Evolutionary conservation across 768 basidiomycete species (phyloP).

Genomic region (Macrolepiota albuminosa): DNA sequence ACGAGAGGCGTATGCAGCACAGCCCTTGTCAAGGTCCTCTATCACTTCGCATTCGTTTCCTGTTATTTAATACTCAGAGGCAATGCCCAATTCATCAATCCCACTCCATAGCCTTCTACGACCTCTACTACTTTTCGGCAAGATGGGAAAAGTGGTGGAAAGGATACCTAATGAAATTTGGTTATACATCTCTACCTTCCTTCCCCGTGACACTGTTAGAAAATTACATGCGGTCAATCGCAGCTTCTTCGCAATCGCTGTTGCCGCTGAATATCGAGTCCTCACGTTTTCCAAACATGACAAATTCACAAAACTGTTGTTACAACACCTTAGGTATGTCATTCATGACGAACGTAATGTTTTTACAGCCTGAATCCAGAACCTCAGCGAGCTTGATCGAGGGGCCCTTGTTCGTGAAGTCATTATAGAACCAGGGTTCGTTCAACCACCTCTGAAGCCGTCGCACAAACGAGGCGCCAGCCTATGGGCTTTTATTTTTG

Average conservation of each 20-base stretch:
- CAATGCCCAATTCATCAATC: background rate
- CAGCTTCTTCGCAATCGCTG: slow-evolving; percentile 17
- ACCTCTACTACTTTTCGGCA: too few species aligned
- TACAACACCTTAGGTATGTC: slow-evolving; percentile 19
- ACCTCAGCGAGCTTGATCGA: slow-evolving; percentile 20
- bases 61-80: background rate
- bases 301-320: slow-evolving; percentile 18
- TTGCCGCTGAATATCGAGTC: slow-evolving; percentile 16
- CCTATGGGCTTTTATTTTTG: slow-evolving; percentile 21
- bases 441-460: slow-evolving; percentile 29
- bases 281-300: slow-evolving; percentile 18
- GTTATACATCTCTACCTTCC: slow-evolving; percentile 16
- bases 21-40: background rate
- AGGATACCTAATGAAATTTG: slow-evolving; percentile 20
- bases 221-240: slow-evolving; percentile 19
- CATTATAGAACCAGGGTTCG: slow-evolving; percentile 36
- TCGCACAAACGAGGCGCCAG: slow-evolving; percentile 24
- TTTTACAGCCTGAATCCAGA: background rate
- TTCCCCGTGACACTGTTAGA: slow-evolving; percentile 14
- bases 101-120: background rate
- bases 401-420: slow-evolving; percentile 29
- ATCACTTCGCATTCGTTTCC: background rate
- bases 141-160: slow-evolving; percentile 6
- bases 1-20: background rate
- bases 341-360: background rate